Conservation (phyloP, 352 stramenopile species). For the Pythium aristosporum region DNA sequence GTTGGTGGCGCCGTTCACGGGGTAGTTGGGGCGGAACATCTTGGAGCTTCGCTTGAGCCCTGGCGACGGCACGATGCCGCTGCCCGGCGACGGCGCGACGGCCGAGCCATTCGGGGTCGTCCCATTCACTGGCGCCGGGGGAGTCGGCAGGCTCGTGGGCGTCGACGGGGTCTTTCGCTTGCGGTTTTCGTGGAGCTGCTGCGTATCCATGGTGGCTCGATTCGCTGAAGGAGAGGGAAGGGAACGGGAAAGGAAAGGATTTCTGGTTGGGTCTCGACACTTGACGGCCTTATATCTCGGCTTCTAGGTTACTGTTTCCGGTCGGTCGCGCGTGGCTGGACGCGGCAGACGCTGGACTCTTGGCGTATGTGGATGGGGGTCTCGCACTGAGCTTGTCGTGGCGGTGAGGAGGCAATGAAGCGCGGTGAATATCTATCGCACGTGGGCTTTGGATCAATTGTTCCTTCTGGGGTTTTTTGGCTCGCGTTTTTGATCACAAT, state of each 20-base stretch:
- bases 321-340: constrained; percentile 7
- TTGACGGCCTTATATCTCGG: background rate
- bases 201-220: constrained; percentile 17
- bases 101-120: constrained; percentile 5
- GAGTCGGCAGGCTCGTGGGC: constrained; percentile 29
- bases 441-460: background rate
- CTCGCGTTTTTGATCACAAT: constrained; percentile 9
- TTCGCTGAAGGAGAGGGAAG: background rate
- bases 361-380: background rate
- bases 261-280: background rate
- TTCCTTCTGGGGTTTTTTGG: constrained; percentile 13
- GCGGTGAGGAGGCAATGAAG: background rate
- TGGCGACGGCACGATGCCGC: constrained; percentile 20
- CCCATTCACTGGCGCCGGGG: constrained; percentile 5
- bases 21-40: constrained; percentile 29
- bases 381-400: background rate
- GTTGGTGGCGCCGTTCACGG: constrained; percentile 19
- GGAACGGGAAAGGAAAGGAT: background rate
- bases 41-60: constrained; percentile 27
- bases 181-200: constrained; percentile 38
- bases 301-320: background rate
- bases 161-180: constrained; percentile 75
- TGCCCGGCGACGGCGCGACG: constrained; percentile 3
- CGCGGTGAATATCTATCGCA: background rate
- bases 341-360: background rate